These are phyloP conservation scores for Ganoderma sp. DNA, from an alignment of 1,284 basidiomycete genomes.

Conservation along the genomic window DNA sequence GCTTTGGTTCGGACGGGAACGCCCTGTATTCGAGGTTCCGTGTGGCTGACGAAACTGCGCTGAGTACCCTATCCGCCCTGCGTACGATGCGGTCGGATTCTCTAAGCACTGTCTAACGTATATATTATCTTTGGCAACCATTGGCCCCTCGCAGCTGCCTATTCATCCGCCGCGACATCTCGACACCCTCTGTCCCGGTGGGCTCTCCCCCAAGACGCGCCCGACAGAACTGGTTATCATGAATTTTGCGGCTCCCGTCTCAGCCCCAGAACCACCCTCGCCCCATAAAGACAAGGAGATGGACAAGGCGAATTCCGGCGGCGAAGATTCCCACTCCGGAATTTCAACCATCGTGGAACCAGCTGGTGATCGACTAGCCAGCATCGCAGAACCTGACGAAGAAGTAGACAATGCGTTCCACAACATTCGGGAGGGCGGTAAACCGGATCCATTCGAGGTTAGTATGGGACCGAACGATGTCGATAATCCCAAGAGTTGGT, in stretches of 20 bases:
- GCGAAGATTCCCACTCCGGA: neutral
- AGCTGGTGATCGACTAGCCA: neutral
- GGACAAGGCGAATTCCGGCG: neutral
- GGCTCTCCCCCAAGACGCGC: neutral
- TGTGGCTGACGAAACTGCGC: neutral
- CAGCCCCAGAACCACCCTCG: neutral
- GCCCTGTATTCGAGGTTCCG: neutral
- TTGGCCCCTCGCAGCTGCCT: neutral
- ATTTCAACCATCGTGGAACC: neutral
- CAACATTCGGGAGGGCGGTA: conserved; percentile 28
- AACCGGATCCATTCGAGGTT: conserved; percentile 47
- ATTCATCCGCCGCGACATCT: neutral
- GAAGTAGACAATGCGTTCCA: neutral
- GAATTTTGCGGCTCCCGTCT: neutral
- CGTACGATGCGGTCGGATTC: neutral
- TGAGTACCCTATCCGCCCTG: neutral
- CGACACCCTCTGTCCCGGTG: neutral
- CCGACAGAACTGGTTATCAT: neutral
- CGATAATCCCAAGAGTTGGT: conserved; percentile 66
- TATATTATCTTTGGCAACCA: neutral
- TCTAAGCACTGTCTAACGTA: neutral
- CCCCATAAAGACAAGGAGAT: neutral
- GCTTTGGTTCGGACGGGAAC: neutral
- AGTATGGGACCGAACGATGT: conserved; percentile 47
- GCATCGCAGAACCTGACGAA: neutral